Percentiles rank a stretch among this genome's conserved stretches.
These are phyloP conservation scores for Saccharomyces hybrid DNA, from an alignment of 1,139 yeast species.

Conservation along the genomic window DNA sequence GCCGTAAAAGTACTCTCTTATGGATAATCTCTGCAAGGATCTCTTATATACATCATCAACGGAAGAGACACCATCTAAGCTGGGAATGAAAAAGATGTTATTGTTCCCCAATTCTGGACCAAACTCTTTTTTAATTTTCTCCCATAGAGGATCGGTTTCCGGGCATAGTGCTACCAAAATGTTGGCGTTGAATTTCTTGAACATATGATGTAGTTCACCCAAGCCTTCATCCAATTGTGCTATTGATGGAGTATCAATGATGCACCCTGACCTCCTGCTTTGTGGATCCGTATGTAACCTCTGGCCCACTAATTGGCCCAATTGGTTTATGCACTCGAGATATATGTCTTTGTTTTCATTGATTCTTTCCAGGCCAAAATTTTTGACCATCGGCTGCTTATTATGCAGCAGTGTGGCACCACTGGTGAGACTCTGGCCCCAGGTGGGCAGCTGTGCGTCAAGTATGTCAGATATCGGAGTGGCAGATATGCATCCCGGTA, in stretches of 20 bases:
- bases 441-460: conserved; percentile 67
- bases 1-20: conserved; percentile 88
- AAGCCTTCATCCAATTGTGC: conserved; percentile 42
- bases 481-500: conserved; percentile 83
- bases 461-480: conserved; percentile 74
- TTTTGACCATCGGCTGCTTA: conserved; percentile 78
- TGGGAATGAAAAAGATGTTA: conserved; percentile 22
- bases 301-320: conserved; percentile 52
- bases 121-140: conserved; percentile 29
- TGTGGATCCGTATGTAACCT: conserved; percentile 51
- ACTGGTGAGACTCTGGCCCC: conserved; percentile 83
- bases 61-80: conserved; percentile 44
- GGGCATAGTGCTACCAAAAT: conserved; percentile 53
- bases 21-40: conserved; percentile 63
- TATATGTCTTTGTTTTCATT: conserved; percentile 56
- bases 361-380: conserved; percentile 62
- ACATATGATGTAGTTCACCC: conserved; percentile 29
- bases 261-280: conserved; percentile 53
- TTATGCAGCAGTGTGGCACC: conserved; percentile 80
- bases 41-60: conserved; percentile 64
- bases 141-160: conserved; percentile 39
- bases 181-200: conserved; percentile 38
- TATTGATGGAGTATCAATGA: conserved; percentile 77
- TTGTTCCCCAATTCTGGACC: conserved; percentile 11
- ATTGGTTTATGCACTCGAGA: conserved; percentile 45